Base-by-base conservation (phyloP, 768 basidiomycete genomes). In the Termitomyces sp. region DNA sequence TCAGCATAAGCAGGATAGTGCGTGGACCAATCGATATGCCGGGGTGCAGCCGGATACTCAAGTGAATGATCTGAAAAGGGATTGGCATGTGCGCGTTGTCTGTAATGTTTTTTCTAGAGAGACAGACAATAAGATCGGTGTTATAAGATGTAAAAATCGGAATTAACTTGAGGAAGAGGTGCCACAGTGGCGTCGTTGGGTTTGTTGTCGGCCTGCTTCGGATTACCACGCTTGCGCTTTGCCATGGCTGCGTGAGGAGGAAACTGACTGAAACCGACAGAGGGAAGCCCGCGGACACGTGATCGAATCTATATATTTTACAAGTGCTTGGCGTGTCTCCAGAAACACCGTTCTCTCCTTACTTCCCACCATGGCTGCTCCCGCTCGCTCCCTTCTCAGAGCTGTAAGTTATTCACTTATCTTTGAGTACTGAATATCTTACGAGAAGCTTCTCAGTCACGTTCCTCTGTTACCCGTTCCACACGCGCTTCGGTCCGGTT, bases 51-150 rank as follows among this genome's bases (percentile, higher is more conserved):
- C 2, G 96, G 96, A 66, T 98, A 98, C 58, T 86, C 85, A 51
- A 99, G 82, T 17, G 84, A 78, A 73, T 99, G 89, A 68, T 91
- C 89, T 15, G 90, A 91, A 72, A 91, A 91, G 3, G 89, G 89
- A 67, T 91, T 91, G 4, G 89, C 88, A 66, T 92, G 89, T 38
- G 89, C 89, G 49, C 89, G 82, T 64, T 92, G 89, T 42, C 89
- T 75, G 66, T 92, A 92, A 65, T 89, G 86, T 67, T 84, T 84
- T 85, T 92, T 92, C 87, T 91, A 62, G 26, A 47, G 14, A 54
- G 38, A 43, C 10, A 11, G 30, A 43, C 10, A 11, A 26, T 58
- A 19, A 59, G 56, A 48, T 42, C 38, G 10, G 44, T 48, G 38
- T 14, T 14, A 35, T 11, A 14, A 19, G 6, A 41, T 10, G 26